phyloP scores from a whole-genome alignment of 202 grass and related monocot genomes.

The Hordeum pubiflorum region DNA sequence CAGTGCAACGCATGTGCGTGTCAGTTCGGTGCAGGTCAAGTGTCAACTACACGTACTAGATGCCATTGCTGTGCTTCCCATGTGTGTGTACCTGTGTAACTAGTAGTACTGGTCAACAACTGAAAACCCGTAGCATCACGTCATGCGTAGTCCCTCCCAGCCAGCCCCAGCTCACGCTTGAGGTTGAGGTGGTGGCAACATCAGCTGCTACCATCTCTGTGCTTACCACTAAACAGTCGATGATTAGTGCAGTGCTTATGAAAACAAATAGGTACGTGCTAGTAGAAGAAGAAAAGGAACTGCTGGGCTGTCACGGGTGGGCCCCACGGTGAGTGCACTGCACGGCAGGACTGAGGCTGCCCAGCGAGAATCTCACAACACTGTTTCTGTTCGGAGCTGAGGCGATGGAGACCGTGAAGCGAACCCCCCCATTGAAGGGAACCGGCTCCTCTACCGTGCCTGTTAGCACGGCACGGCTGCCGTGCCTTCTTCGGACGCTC shows the following conservation, averaged over 20 bases:
- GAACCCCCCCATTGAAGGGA: no score
- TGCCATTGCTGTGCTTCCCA: background rate
- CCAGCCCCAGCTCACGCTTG: no score
- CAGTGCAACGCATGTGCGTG: background rate
- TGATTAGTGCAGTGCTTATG: background rate
- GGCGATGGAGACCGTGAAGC: constrained; percentile 7
- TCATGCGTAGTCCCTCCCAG: no score
- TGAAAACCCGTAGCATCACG: background rate
- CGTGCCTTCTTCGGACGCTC: no score
- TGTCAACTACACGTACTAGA: background rate
- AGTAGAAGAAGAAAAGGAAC: background rate
- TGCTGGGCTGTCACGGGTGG: background rate
- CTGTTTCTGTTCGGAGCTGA: background rate
- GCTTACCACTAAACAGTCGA: background rate
- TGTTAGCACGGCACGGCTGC: no score
- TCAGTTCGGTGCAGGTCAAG: background rate
- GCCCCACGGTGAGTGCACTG: no score
- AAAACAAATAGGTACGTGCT: background rate
- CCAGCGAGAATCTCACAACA: background rate
- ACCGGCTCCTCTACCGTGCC: no score
- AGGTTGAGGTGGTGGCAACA: no score
- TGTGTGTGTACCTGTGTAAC: background rate
- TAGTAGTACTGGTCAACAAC: background rate
- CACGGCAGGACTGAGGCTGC: background rate
- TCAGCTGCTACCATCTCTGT: no score